Percentiles rank a stretch among this genome's conserved stretches.
Conservation (phyloP, 2,329 filamentous ascomycete species). For the Beauveria varroae region DNA sequence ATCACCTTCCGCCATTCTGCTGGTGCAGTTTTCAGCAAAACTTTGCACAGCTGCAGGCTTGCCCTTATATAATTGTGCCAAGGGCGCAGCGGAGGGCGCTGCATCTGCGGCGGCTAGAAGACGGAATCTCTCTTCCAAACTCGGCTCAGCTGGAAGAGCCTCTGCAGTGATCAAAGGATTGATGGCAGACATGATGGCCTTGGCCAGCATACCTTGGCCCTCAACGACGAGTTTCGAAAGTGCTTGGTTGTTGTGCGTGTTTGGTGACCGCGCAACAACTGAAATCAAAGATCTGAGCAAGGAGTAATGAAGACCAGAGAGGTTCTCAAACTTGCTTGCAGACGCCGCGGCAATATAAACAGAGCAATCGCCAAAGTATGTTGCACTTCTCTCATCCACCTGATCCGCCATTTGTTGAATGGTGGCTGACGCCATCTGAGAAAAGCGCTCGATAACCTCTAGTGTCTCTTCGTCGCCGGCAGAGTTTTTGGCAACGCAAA, state of each 20-base stretch:
- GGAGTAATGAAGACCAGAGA: slow-evolving; percentile 18
- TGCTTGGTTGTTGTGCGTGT: neutral
- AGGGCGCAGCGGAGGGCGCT: slow-evolving; percentile 17
- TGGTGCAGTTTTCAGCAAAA: slow-evolving; percentile 27
- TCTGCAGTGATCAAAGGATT: slow-evolving; percentile 23
- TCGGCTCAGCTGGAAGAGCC: slow-evolving; percentile 20
- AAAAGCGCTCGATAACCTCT: slow-evolving; percentile 28
- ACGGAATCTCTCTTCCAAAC: slow-evolving; percentile 18
- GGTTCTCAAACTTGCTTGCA: slow-evolving; percentile 13
- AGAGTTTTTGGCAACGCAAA: slow-evolving; percentile 17
- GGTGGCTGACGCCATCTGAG: slow-evolving; percentile 23
- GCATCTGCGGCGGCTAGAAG: slow-evolving; percentile 29
- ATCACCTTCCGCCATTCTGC: slow-evolving; percentile 27
- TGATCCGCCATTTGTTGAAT: slow-evolving; percentile 38
- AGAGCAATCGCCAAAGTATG: slow-evolving; percentile 29
- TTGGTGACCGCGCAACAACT: neutral
- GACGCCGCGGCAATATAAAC: slow-evolving; percentile 12
- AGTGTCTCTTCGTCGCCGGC: slow-evolving; percentile 19
- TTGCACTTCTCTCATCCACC: slow-evolving; percentile 33
- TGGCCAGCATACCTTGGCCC: slow-evolving; percentile 22
- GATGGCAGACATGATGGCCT: slow-evolving; percentile 19
- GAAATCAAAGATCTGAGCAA: slow-evolving; percentile 15
- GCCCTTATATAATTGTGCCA: slow-evolving; percentile 17
- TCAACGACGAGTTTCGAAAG: slow-evolving; percentile 20
- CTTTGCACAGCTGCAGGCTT: slow-evolving; percentile 26